Conservation (phyloP, 768 basidiomycete species). For the Boletus sp. region DNA sequence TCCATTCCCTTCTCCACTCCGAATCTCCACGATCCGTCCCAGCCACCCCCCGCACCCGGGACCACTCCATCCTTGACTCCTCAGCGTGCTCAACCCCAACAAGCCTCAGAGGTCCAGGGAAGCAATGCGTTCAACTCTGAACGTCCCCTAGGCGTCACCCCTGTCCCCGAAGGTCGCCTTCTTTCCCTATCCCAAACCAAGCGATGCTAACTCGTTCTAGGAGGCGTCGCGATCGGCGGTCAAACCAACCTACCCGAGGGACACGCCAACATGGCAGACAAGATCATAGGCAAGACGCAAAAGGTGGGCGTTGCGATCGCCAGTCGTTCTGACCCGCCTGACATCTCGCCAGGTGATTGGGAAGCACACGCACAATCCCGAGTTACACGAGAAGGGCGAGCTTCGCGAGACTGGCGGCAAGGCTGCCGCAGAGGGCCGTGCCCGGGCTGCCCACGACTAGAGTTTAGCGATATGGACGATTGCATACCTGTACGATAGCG, state of each 20-base stretch:
- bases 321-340: neutral
- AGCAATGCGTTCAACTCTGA: slow-evolving; percentile 31
- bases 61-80: neutral
- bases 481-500: neutral
- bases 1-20: slow-evolving; percentile 32
- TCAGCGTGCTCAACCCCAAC: neutral
- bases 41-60: slow-evolving; percentile 43
- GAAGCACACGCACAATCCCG: slow-evolving; percentile 46
- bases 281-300: slow-evolving; percentile 56
- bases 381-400: slow-evolving; percentile 55
- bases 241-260: slow-evolving; percentile 28
- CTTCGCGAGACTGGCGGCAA: slow-evolving; percentile 55
- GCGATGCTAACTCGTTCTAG: slow-evolving; percentile 5
- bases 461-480: neutral
- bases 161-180: slow-evolving; percentile 33
- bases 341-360: slow-evolving; percentile 42
- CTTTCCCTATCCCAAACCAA: neutral
- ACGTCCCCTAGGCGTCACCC: slow-evolving; percentile 38
- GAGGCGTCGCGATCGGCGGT: slow-evolving; percentile 28
- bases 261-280: slow-evolving; percentile 48
- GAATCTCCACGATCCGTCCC: slow-evolving; percentile 46
- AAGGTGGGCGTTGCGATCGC: slow-evolving; percentile 37
- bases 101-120: neutral
- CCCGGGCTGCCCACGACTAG: slow-evolving; percentile 44
- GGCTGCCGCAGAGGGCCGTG: slow-evolving; percentile 40